Base-by-base conservation (phyloP, 768 basidiomycete species). In the Suillus americanus region DNA sequence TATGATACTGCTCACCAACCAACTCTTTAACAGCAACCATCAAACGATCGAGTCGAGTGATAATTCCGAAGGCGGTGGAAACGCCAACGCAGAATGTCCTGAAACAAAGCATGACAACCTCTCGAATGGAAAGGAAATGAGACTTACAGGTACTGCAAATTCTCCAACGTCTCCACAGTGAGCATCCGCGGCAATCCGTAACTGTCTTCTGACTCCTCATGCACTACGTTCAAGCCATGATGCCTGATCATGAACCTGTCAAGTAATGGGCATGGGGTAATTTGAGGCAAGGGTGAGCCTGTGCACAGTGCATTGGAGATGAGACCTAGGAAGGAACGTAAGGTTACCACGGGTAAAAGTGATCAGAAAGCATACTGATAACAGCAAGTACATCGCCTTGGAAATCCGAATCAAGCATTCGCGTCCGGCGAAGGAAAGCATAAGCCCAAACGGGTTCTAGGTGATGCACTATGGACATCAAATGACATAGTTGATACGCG, bases 331-430 rank as follows among this genome's bases (percentile, higher is more conserved):
- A 37, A 56, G 23, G 23, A 6, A 50, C 48, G 30, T 62, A 38
- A 56, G 20, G 10, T 43, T 25, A 46, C 5, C 45, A n/a, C 13
- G 28, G 23, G 25, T 66, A 30, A 30, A 33, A 35, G 1, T 18
- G 20, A 14, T 35, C 40, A 13, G 30, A 25, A 66, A 57, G 71
- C 85, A 59, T 65, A 90, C 90, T 89, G 64, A 95, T 87, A 8
- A 95, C 90, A 12, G 93, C 90, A 4, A 95, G 80, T 8, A 94
- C 81, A 63, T 95, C 93, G 1, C 94, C 94, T 67, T 95, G 88
- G 68, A 95, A 95, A 67, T 88, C 86, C 0, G 89, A 81, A 71
- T 95, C 92, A 41, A 88, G 78, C 65, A 96, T 84, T 13, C 91
- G 81, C 0, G 92, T 91, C 38, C 93, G 79, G 23, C 84, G 83